These are phyloP conservation scores for Rhizomucor miehei DNA, from an alignment of 371 early-diverging fungal genomes.

Conservation along the genomic window DNA sequence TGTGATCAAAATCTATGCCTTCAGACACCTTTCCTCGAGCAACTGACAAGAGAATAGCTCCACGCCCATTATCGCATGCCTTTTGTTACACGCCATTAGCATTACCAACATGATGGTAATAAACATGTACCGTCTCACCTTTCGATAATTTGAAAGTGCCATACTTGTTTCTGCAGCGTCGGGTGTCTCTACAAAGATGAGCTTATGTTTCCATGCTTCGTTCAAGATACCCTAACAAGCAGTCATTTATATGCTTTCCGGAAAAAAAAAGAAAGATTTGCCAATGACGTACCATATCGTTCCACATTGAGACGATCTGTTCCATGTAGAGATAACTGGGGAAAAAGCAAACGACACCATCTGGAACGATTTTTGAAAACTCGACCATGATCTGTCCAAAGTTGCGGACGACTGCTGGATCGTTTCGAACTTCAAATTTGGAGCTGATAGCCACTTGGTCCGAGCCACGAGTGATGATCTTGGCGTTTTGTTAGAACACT, in stretches of 20 bases:
- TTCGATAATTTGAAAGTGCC: conserved; percentile 95
- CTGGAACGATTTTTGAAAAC: conserved; percentile 94
- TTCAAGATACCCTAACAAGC: conserved; percentile 77
- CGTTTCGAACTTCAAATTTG: conserved; percentile 97
- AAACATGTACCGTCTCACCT: conserved; percentile 24
- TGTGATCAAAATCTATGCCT: conserved; percentile 99
- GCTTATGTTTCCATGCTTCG: conserved; percentile 95
- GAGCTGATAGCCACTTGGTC: conserved; percentile 97
- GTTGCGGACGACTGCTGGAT: conserved; percentile 99
- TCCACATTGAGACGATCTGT: conserved; percentile 98
- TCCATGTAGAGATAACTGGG: conserved; percentile 99
- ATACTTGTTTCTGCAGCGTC: conserved; percentile 98
- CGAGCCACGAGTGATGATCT: conserved; percentile 93
- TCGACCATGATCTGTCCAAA: conserved; percentile 98
- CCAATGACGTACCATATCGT: conserved; percentile 70
- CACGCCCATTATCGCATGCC: conserved; percentile 99
- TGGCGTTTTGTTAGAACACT: background rate
- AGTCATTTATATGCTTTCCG: background rate
- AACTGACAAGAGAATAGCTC: conserved; percentile 98
- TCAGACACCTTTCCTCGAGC: conserved; percentile 99
- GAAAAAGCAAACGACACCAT: conserved; percentile 99
- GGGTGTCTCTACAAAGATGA: conserved; percentile 99
- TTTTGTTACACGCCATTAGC: conserved; percentile 16
- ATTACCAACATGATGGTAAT: too few species aligned
- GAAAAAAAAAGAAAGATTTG: background rate